phyloP scores from a whole-genome alignment of 129 eudicot genomes.

The Chrysanthemum lavandulifolium region DNA sequence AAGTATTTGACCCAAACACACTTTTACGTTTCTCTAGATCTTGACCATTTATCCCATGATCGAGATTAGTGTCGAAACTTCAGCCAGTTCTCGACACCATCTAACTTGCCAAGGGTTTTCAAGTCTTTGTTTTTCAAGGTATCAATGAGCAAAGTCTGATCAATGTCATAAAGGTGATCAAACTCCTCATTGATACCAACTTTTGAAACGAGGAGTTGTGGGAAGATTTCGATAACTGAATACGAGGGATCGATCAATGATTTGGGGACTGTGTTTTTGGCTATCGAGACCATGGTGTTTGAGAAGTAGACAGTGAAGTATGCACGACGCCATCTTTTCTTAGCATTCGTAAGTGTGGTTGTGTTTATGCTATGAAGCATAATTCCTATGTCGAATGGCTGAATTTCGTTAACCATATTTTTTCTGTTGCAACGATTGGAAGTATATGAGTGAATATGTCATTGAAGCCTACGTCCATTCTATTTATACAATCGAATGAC shows the following conservation, averaged over 20 bases:
- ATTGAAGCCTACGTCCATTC: too few species aligned
- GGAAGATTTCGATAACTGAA: constrained; percentile 39
- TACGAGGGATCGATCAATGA: constrained; percentile 30
- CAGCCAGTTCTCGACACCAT: too few species aligned
- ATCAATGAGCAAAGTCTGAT: constrained; percentile 39
- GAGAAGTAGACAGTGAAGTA: constrained; percentile 51
- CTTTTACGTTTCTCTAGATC: constrained; percentile 33
- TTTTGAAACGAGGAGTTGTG: neutral
- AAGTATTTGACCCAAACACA: constrained; percentile 64
- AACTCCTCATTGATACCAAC: neutral
- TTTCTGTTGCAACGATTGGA: neutral
- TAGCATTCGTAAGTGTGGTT: constrained; percentile 42
- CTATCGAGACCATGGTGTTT: constrained; percentile 41
- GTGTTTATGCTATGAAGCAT: constrained; percentile 41
- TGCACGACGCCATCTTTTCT: constrained; percentile 71
- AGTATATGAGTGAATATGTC: neutral
- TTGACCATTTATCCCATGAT: constrained; percentile 39
- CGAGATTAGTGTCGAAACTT: constrained; percentile 42
- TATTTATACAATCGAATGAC: too few species aligned
- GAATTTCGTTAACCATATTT: constrained; percentile 15
- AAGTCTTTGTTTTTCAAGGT: constrained; percentile 48
- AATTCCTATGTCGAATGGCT: constrained; percentile 20
- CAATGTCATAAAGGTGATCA: neutral
- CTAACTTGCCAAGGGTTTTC: constrained; percentile 28
- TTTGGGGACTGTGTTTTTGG: constrained; percentile 24